Evolutionary conservation across 768 basidiomycete genomes (phyloP).

Genomic region (Jaapia argillacea): DNA sequence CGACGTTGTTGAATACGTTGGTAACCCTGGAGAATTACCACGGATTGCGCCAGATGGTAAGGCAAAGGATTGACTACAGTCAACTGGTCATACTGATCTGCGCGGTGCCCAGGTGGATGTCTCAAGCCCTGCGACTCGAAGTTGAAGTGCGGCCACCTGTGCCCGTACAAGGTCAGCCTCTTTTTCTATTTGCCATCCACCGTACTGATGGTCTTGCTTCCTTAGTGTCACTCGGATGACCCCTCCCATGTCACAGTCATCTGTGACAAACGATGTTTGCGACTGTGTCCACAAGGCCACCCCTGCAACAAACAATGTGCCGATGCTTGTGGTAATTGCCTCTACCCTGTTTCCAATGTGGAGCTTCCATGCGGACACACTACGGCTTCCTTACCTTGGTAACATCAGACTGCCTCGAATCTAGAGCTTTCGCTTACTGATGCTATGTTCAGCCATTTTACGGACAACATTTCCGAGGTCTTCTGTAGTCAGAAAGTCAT

Average conservation of each 20-base stretch:
- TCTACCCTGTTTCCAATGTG: conserved; percentile 34
- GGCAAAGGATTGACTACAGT: too few relatives aligned
- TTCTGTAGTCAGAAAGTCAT: conserved; percentile 28
- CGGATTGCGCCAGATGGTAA: conserved; percentile 47
- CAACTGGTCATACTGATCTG: neutral
- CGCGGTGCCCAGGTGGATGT: conserved; percentile 41
- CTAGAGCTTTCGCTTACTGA: neutral
- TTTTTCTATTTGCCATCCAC: neutral
- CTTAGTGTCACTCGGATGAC: conserved; percentile 54
- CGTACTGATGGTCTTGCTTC: neutral
- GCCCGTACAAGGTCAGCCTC: conserved; percentile 43
- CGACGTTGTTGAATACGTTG: conserved; percentile 27
- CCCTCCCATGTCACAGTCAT: conserved; percentile 36
- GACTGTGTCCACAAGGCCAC: conserved; percentile 44
- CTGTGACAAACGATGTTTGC: conserved; percentile 39
- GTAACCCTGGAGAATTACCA: conserved; percentile 41
- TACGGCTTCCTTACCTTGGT: conserved; percentile 39
- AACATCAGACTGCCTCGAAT: conserved; percentile 8
- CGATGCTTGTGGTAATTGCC: conserved; percentile 41
- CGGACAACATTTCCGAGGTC: conserved; percentile 34
- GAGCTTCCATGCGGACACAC: conserved; percentile 50
- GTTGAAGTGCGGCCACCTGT: conserved; percentile 54
- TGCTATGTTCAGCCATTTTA: conserved; percentile 25
- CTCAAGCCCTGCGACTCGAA: conserved; percentile 41
- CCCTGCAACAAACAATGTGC: conserved; percentile 48